Evolutionary conservation across 148 eudicot species (phyloP).

Genomic region (Persicaria tinctoria): DNA sequence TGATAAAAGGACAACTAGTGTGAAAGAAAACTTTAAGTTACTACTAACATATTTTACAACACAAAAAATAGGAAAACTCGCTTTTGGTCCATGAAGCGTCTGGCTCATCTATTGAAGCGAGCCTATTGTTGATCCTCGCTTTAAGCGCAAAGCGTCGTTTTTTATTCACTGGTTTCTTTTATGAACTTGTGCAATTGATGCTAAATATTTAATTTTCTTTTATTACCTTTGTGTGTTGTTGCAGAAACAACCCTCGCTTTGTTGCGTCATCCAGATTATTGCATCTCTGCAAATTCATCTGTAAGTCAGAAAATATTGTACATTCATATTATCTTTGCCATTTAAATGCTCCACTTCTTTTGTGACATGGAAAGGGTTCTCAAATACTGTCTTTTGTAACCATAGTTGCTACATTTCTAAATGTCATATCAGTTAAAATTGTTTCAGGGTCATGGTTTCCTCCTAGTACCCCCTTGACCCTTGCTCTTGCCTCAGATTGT

Average conservation of each 20-base stretch:
- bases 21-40: too few species aligned
- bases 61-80: too few species aligned
- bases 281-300: slow-evolving; percentile 89
- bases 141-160: too few species aligned
- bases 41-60: too few species aligned
- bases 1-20: too few species aligned
- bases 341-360: background rate
- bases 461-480: background rate
- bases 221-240: slow-evolving; percentile 5
- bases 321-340: background rate
- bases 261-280: slow-evolving; percentile 95
- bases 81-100: too few species aligned
- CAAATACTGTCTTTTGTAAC: too few species aligned
- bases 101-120: too few species aligned
- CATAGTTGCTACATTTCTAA: too few species aligned
- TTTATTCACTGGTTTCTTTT: too few species aligned
- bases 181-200: background rate
- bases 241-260: slow-evolving; percentile 87
- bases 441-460: background rate
- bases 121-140: too few species aligned
- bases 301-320: slow-evolving; percentile 19
- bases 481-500: background rate
- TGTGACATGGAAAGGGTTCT: too few species aligned
- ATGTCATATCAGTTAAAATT: background rate
- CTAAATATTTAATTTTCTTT: background rate